Evolutionary conservation across 2,329 filamentous ascomycete species (phyloP).

Genomic region (Waltergamsia citrina): DNA sequence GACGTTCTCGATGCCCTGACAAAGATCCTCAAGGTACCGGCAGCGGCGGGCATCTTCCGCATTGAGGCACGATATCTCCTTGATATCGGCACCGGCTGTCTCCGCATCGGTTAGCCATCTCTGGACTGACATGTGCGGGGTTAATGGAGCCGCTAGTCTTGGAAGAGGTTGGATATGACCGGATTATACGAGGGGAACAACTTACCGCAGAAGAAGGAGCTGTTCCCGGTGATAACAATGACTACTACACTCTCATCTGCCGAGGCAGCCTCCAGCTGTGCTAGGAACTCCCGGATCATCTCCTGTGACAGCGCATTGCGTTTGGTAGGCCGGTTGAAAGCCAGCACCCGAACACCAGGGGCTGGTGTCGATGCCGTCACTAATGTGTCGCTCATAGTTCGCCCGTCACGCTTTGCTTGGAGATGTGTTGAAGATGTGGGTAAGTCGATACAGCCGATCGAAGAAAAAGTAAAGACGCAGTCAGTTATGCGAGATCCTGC

Average conservation of each 20-base stretch:
- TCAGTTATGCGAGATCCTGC: neutral
- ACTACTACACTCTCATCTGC: slow-evolving; percentile 17
- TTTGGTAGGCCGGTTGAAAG: slow-evolving; percentile 44
- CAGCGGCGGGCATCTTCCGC: slow-evolving; percentile 15
- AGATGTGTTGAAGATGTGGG: too few species aligned
- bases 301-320: slow-evolving; percentile 47
- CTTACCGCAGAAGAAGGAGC: slow-evolving; percentile 23
- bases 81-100: slow-evolving; percentile 10
- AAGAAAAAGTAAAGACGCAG: too few species aligned
- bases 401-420: too few species aligned
- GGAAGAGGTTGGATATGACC: neutral
- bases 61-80: slow-evolving; percentile 9
- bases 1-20: slow-evolving; percentile 19
- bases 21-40: slow-evolving; percentile 31
- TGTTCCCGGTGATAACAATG: slow-evolving; percentile 26
- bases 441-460: too few species aligned
- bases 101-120: neutral
- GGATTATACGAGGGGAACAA: slow-evolving; percentile 4
- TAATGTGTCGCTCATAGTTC: slow-evolving; percentile 4
- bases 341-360: slow-evolving; percentile 33
- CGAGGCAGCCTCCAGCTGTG: slow-evolving; percentile 12
- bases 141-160: neutral
- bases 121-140: neutral
- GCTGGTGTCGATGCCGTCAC: slow-evolving; percentile 13
- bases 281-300: slow-evolving; percentile 36